Base-by-base conservation (phyloP, 2,329 filamentous ascomycete genomes). In the Sodiomyces alkalinus region DNA sequence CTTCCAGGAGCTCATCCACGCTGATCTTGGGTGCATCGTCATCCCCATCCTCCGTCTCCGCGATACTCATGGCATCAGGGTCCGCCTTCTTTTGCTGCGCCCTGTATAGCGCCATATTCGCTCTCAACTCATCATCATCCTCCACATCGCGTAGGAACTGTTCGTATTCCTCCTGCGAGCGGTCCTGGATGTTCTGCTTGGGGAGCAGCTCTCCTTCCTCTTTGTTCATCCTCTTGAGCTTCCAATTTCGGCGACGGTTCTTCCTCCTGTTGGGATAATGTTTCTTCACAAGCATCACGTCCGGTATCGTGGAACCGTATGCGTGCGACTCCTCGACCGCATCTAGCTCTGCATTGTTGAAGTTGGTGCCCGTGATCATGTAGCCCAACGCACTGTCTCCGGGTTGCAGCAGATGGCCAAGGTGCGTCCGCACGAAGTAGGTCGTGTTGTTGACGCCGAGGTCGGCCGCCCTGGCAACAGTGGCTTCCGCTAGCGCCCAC, bases 221-320 rank as follows among this genome's bases (percentile, higher is more conserved):
- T 56, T 74, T 79, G 39, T 68, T 68, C 80, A 98, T 87, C 46
- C 90, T 83, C 71, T 81, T 92, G 52, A 98, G 73, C 52, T 79
- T 80, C 90, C 90, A 98, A 64, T 81, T 81, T 41, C 92, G 75
- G 53, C 65, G 68, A 62, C 74, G 77, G 49, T 73, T 68, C 70
- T 87, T 92, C 62, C 80, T 76, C 56, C 80, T 79, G 42, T 81
- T 74, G 34, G 79, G 74, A 57, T 92, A 98, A 65, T 82, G 76
- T 56, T 98, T 98, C 83, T 92, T 96, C 51, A 98, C 83, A 4
- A 98, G 67, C 6, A 98, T 59, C 0, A 96, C 90, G 45, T 98
- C 90, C 0, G 90, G 90, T 31, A 98, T 80, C 4, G 67, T 74
- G 3, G 74, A 77, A 3, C 71, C 62, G 55, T 92, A 87, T 28